Percentiles rank a stretch among this genome's conserved stretches.
phyloP scores from a whole-genome alignment of 768 basidiomycete species.

The Cystoderma amianthinum region DNA sequence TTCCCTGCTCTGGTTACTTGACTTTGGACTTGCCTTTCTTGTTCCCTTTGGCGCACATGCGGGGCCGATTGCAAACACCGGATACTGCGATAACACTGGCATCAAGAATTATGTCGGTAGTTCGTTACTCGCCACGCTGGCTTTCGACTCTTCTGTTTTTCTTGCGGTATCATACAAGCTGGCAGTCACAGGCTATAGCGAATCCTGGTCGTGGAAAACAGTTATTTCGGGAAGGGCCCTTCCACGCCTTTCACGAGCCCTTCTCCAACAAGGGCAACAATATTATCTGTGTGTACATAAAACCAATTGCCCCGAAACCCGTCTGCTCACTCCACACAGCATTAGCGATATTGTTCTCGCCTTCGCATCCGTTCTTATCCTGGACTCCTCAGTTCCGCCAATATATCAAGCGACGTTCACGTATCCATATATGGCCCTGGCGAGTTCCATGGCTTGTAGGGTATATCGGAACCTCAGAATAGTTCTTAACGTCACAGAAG shows the following conservation, averaged over 20 bases:
- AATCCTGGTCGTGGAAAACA: slow-evolving; percentile 6
- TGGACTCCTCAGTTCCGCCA: slow-evolving; percentile 12
- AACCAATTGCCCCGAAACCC: no score
- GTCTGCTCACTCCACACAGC: no score
- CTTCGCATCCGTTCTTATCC: slow-evolving; percentile 13
- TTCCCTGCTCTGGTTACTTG: slow-evolving; percentile 18
- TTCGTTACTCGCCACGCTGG: slow-evolving; percentile 13
- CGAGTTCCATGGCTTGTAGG: slow-evolving; percentile 23
- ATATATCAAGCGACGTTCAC: slow-evolving; percentile 19
- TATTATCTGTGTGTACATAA: slow-evolving; percentile 28
- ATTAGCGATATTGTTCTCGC: no score
- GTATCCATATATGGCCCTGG: slow-evolving; percentile 11
- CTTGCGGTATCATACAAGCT: slow-evolving; percentile 23
- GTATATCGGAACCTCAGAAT: slow-evolving; percentile 23
- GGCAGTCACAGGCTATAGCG: slow-evolving; percentile 10
- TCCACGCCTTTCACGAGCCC: slow-evolving; percentile 15
- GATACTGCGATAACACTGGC: slow-evolving; percentile 19
- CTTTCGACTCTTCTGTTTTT: slow-evolving; percentile 26
- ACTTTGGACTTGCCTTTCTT: slow-evolving; percentile 16
- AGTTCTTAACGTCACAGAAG: slow-evolving; percentile 4
- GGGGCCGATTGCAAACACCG: slow-evolving; percentile 20
- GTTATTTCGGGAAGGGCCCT: slow-evolving; percentile 15
- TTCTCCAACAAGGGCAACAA: slow-evolving; percentile 23
- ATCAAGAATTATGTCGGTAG: slow-evolving; percentile 16
- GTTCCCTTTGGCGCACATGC: slow-evolving; percentile 15